Conservation (phyloP, 495 filamentous ascomycete genomes). For the Pseudotulostoma volvatum region DNA sequence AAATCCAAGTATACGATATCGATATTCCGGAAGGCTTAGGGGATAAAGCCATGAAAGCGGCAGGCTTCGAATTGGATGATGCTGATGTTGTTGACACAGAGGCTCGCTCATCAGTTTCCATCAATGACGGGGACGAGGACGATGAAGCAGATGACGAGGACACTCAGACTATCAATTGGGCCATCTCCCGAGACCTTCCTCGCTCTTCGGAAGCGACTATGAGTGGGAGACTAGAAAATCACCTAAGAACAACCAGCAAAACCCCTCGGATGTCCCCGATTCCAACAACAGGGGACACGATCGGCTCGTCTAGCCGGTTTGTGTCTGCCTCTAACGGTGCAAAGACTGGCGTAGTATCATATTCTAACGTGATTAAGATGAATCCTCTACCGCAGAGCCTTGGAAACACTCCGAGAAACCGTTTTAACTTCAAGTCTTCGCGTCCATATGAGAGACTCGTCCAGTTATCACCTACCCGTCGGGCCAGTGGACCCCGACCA, state of each 20-base stretch:
- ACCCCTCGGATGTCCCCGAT: slow-evolving; percentile 9
- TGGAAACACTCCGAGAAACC: slow-evolving; percentile 24
- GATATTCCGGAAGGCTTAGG: slow-evolving; percentile 12
- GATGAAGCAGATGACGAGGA: slow-evolving; percentile 14
- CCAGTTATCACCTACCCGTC: slow-evolving; percentile 22
- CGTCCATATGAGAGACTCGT: slow-evolving; percentile 5
- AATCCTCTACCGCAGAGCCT: slow-evolving; percentile 25
- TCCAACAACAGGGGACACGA: slow-evolving; percentile 9
- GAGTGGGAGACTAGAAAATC: slow-evolving; percentile 25
- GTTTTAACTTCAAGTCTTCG: slow-evolving; percentile 21
- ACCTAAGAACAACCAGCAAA: slow-evolving; percentile 23
- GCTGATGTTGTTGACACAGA: slow-evolving; percentile 18
- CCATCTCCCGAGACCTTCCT: slow-evolving; percentile 15
- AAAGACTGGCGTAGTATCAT: slow-evolving; percentile 17
- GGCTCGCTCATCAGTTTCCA: slow-evolving; percentile 14
- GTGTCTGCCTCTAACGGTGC: no score
- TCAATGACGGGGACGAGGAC: slow-evolving; percentile 15
- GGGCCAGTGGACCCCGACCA: slow-evolving; percentile 16
- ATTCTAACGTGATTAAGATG: slow-evolving; percentile 13
- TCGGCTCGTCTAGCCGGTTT: slow-evolving; percentile 6
- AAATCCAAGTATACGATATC: background rate
- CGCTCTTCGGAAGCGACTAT: slow-evolving; percentile 19
- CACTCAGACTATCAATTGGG: slow-evolving; percentile 11
- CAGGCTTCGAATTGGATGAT: slow-evolving; percentile 23
- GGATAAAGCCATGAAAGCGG: slow-evolving; percentile 21